Evolutionary conservation across 2,329 filamentous ascomycete species (phyloP).

Genomic region (Pseudogymnoascus destructans): DNA sequence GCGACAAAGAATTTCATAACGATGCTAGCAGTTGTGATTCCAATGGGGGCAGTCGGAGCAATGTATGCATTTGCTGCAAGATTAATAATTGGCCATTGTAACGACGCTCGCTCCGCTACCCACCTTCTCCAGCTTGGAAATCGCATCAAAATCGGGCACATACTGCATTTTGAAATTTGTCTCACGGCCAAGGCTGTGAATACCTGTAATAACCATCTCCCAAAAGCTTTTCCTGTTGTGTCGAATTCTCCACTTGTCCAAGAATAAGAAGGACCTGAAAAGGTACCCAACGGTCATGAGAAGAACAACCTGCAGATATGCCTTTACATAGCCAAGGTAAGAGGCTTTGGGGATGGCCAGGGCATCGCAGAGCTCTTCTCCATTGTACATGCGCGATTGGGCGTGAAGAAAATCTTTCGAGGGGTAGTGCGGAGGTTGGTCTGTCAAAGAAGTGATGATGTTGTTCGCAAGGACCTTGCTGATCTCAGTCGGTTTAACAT

Average conservation of each 20-base stretch:
- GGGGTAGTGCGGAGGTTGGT: conserved; percentile 51
- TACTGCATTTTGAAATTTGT: conserved; percentile 61
- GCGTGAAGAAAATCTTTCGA: conserved; percentile 55
- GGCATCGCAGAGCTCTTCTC: conserved; percentile 44
- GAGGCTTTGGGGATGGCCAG: conserved; percentile 30
- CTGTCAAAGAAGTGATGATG: conserved; percentile 55
- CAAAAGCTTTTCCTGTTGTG: not conserved
- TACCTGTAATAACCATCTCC: not conserved
- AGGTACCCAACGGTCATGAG: conserved; percentile 35
- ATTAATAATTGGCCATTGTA: no score
- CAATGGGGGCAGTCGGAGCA: not conserved
- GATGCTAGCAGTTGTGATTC: not conserved
- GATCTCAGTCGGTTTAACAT: conserved; percentile 51
- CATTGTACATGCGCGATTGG: conserved; percentile 57
- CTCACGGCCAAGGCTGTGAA: conserved; percentile 44
- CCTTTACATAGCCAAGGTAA: conserved; percentile 30
- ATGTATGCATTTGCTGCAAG: not conserved
- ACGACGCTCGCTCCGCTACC: not conserved
- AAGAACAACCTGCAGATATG: conserved; percentile 53
- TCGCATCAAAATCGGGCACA: conserved; percentile 39
- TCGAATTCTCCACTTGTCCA: conserved; percentile 23
- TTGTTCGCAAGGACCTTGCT: conserved; percentile 58
- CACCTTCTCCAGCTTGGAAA: conserved; percentile 24
- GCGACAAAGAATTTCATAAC: not conserved
- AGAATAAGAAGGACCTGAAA: conserved; percentile 28